Evolutionary conservation across 441 rosid species (phyloP).

Genomic region (Melianthus villosus): DNA sequence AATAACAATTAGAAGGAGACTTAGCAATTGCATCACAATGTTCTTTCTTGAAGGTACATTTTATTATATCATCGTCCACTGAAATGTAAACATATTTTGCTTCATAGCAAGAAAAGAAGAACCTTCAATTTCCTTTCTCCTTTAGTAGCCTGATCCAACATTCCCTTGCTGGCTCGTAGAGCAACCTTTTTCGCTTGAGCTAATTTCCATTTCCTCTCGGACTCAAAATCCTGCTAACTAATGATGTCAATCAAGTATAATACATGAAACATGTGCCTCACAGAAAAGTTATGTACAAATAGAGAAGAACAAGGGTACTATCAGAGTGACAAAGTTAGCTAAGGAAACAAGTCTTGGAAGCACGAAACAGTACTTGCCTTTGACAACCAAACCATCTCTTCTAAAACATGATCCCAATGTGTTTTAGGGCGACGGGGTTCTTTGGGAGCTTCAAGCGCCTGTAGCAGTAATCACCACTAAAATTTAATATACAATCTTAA

Average conservation of each 20-base stretch:
- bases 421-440: constrained; percentile 91
- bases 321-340: too few species aligned
- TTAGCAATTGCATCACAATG: too few species aligned
- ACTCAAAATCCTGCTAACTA: constrained; percentile 74
- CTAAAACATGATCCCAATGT: constrained; percentile 98
- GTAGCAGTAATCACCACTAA: constrained; percentile 2
- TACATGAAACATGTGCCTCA: neutral
- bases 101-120: constrained; percentile 8
- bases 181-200: constrained; percentile 93
- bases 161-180: constrained; percentile 88
- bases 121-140: constrained; percentile 97
- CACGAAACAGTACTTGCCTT: constrained; percentile 79
- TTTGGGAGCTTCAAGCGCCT: constrained; percentile 94
- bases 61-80: too few species aligned
- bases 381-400: constrained; percentile 95
- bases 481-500: neutral
- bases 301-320: too few species aligned
- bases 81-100: neutral
- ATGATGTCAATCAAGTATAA: constrained; percentile 18
- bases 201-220: constrained; percentile 98
- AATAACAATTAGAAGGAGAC: constrained; percentile 16
- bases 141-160: constrained; percentile 80
- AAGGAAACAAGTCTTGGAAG: neutral
- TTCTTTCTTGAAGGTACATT: too few species aligned
- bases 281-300: too few species aligned